Evolutionary conservation across 129 eudicot genomes (phyloP).

Genomic region (Apium graveolens): DNA sequence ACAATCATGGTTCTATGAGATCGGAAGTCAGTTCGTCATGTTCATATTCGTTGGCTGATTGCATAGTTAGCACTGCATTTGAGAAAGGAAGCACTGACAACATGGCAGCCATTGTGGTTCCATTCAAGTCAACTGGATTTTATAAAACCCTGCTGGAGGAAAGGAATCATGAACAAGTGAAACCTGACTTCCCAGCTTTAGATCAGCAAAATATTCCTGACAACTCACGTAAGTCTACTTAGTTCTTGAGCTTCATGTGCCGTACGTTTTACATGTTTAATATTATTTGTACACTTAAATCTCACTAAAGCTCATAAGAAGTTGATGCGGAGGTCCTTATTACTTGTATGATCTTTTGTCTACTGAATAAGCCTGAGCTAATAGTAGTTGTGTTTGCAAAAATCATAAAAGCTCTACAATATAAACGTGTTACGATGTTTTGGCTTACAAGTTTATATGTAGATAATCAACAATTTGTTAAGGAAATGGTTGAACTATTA

Average conservation of each 20-base stretch:
- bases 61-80: slow-evolving; percentile 73
- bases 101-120: slow-evolving; percentile 78
- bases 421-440: too few species aligned
- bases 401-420: not conserved
- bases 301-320: not conserved
- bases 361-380: not conserved
- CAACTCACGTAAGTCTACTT: slow-evolving; percentile 22
- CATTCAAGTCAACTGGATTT: slow-evolving; percentile 35
- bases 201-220: slow-evolving; percentile 31
- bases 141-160: slow-evolving; percentile 18
- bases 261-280: too few species aligned
- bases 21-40: slow-evolving; percentile 51
- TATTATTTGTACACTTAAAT: not conserved
- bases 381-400: not conserved
- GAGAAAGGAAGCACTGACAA: slow-evolving; percentile 82
- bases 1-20: slow-evolving; percentile 29
- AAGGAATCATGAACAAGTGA: slow-evolving; percentile 13
- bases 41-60: slow-evolving; percentile 72
- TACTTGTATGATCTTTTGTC: not conserved
- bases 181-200: slow-evolving; percentile 20
- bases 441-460: not conserved
- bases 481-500: not conserved
- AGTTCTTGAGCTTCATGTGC: slow-evolving; percentile 5
- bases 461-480: not conserved
- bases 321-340: not conserved